Conservation (phyloP, 805 yeast species). For the Debaryomyces hansenii region DNA sequence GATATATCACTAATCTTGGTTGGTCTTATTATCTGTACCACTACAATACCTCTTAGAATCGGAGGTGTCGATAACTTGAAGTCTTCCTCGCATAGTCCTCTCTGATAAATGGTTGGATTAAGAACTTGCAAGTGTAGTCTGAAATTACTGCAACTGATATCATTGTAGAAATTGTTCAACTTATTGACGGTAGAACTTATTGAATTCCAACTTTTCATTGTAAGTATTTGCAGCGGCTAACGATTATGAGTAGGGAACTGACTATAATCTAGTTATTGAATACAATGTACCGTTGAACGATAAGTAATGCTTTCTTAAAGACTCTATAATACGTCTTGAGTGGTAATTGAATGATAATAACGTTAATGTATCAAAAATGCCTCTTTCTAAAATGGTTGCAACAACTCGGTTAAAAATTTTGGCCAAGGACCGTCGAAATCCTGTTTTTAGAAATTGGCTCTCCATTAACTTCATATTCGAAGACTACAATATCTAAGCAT, state of each 20-base stretch:
- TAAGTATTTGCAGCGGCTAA: conserved; percentile 49
- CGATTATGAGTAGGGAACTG: conserved; percentile 17
- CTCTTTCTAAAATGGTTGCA: too few relatives aligned
- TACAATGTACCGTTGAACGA: too few relatives aligned
- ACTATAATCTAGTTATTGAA: too few relatives aligned
- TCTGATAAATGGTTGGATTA: conserved; percentile 9
- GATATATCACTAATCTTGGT: conserved; percentile 1
- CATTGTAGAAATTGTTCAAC: neutral
- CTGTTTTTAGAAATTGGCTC: too few relatives aligned
- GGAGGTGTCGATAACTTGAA: conserved; percentile 5
- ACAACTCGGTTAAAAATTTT: too few relatives aligned
- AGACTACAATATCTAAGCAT: too few relatives aligned
- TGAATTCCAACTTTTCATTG: conserved; percentile 13
- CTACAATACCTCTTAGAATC: conserved; percentile 6
- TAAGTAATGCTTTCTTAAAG: too few relatives aligned
- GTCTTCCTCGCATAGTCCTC: conserved; percentile 10
- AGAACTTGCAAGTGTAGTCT: conserved; percentile 6
- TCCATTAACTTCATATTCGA: too few relatives aligned
- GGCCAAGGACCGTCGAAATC: too few relatives aligned
- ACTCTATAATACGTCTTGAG: too few relatives aligned
- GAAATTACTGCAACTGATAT: conserved; percentile 4
- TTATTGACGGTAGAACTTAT: neutral
- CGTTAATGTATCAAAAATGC: too few relatives aligned
- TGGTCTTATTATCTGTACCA: conserved; percentile 5
- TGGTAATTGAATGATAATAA: conserved; percentile 17